Evolutionary conservation across 345 rosid genomes (phyloP), one percentile per base, ranked within the genome.

Genomic region (Passiflora organensis): DNA sequence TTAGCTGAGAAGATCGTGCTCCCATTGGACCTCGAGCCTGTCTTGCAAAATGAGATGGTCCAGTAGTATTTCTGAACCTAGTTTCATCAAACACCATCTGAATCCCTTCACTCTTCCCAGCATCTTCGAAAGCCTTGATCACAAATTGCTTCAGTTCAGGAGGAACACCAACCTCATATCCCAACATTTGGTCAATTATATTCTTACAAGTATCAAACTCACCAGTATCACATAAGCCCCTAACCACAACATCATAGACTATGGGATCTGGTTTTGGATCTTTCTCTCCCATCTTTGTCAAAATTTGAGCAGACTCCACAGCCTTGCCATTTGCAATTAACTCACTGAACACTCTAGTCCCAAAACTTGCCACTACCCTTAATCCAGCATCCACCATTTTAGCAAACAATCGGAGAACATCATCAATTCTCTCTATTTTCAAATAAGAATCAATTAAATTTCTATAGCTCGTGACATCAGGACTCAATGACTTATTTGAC

Each of bases 211-310:
- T 50, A 54, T 85, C 96, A 53, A 87, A 70, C 67, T 80, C 83
- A 69, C 64, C 77, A 62, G 72, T 86, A 67, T 77, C 64, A 61
- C 91, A 86, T 25, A 94, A 85, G 41, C 96, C 96, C 62, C 87
- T 77, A 53, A 85, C 78, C 60, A 94, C 95, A 45, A 82, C 84
- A 75, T 85, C 96, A 70, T 86, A 94, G 42, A 91, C 60, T 12
- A 80, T 58, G 38, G 84, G 73, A 61, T 94, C 99, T 13, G 99
- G 97, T 71, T 94, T 94, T 46, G 95, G 95, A 62, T 93, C 97
- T 73, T 66, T 85, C 70, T 80, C 87, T 23, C 96, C 88, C 97
- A 94, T 94, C 73, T 82, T 84, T 20, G 72, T 74, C 85, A 94
- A 70, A 70, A 87, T 77, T 53, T 62, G 68, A 0, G 80, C 84